Evolutionary conservation across 352 stramenopile species (phyloP).

Genomic region (Pseudoperonospora humuli): DNA sequence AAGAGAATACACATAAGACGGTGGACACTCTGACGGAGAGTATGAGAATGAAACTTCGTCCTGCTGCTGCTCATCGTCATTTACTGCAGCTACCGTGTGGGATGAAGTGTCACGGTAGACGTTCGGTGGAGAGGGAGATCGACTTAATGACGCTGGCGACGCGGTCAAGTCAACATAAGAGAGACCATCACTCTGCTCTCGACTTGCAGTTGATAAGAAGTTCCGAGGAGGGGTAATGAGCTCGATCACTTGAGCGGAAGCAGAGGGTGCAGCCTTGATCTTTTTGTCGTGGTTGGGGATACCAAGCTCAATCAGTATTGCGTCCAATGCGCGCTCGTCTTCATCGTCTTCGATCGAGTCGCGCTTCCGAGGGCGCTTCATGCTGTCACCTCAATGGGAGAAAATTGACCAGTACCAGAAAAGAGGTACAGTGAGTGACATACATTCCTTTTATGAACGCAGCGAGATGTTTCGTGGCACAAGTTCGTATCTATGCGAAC

Average conservation of each 20-base stretch:
- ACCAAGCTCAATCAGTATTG: conserved; percentile 28
- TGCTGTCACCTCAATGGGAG: too few species aligned
- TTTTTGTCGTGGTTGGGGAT: conserved; percentile 12
- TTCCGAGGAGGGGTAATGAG: conserved; percentile 31
- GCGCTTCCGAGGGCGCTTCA: conserved; percentile 9
- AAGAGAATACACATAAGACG: conserved; percentile 8
- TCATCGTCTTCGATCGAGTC: conserved; percentile 19
- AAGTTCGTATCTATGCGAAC: too few species aligned
- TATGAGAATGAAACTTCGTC: conserved; percentile 14
- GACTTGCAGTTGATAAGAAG: conserved; percentile 5
- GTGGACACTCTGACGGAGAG: conserved; percentile 12
- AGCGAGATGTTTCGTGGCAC: too few species aligned
- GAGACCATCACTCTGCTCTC: conserved; percentile 8
- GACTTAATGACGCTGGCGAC: conserved; percentile 8
- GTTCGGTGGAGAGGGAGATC: conserved; percentile 1
- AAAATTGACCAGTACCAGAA: too few species aligned
- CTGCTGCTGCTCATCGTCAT: conserved; percentile 1
- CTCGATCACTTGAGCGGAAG: conserved; percentile 30
- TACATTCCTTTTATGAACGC: too few species aligned
- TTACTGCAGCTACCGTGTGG: background rate
- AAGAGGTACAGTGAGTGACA: too few species aligned
- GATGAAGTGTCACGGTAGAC: conserved; percentile 1
- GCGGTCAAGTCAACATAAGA: conserved; percentile 41
- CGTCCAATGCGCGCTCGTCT: conserved; percentile 21
- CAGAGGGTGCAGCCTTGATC: background rate